Percentiles rank a stretch among this genome's conserved stretches.
Conservation (phyloP, 208 protist species). For the Acanthamoeba triangularis region DNA sequence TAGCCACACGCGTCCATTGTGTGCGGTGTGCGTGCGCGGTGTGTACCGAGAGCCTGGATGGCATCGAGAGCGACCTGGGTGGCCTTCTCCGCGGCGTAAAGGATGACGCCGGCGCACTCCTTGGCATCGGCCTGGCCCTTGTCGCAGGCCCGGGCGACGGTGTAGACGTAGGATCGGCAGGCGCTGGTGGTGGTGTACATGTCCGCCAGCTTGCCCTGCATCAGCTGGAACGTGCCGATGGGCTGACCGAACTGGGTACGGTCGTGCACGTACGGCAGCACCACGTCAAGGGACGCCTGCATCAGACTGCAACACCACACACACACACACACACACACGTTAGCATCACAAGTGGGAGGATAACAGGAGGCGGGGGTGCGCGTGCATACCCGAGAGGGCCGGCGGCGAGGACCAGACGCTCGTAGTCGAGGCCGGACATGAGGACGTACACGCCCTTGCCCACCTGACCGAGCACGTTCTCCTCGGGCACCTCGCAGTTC, state of each 20-base stretch:
- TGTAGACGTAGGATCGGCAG: conserved; percentile 95
- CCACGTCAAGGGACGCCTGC: conserved; percentile 92
- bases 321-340: neutral
- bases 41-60: conserved; percentile 93
- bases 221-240: conserved; percentile 96
- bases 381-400: conserved; percentile 89
- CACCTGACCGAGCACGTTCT: conserved; percentile 90
- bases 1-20: neutral
- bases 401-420: conserved; percentile 92
- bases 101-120: conserved; percentile 96
- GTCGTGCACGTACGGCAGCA: conserved; percentile 93
- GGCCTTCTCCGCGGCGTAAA: conserved; percentile 95
- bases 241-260: conserved; percentile 95
- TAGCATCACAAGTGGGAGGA: neutral
- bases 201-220: conserved; percentile 97
- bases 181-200: conserved; percentile 95
- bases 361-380: neutral
- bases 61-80: conserved; percentile 96
- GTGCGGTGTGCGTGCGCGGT: neutral
- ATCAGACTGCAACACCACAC: conserved; percentile 86
- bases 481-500: conserved; percentile 83
- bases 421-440: conserved; percentile 94
- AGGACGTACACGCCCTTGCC: conserved; percentile 92
- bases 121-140: conserved; percentile 79
- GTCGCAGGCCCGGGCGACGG: conserved; percentile 92